Evolutionary conservation across 768 basidiomycete species (phyloP).

Genomic region (Hygrophorus russula): DNA sequence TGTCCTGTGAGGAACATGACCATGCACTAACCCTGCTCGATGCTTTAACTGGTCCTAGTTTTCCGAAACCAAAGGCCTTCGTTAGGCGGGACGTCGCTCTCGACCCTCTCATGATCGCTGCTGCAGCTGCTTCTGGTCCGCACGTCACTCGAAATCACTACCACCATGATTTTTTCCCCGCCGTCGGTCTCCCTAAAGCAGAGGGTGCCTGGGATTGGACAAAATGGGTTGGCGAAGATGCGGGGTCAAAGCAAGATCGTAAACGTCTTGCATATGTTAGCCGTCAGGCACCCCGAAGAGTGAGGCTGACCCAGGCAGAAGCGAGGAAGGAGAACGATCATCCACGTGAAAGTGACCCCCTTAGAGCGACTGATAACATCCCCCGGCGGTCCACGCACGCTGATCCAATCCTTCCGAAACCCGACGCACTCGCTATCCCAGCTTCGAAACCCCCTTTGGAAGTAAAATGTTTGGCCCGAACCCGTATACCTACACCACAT

Average conservation of each 20-base stretch:
- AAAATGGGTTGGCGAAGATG: conserved; percentile 32
- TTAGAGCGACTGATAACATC: too few relatives aligned
- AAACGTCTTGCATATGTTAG: conserved; percentile 55
- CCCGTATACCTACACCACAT: conserved; percentile 93
- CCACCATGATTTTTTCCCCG: conserved; percentile 68
- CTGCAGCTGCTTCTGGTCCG: conserved; percentile 62
- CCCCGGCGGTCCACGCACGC: too few relatives aligned
- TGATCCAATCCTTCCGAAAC: too few relatives aligned
- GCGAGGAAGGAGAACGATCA: too few relatives aligned
- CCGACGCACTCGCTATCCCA: background rate
- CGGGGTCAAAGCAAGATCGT: conserved; percentile 21
- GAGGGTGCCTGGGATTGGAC: conserved; percentile 37
- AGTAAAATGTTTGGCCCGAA: conserved; percentile 93
- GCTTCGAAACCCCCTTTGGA: conserved; percentile 28
- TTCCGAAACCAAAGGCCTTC: conserved; percentile 22
- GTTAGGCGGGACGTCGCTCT: conserved; percentile 56
- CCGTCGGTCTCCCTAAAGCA: conserved; percentile 36
- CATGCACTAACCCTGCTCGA: conserved; percentile 59
- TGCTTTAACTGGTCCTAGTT: conserved; percentile 42
- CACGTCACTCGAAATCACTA: conserved; percentile 81
- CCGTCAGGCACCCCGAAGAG: conserved; percentile 62
- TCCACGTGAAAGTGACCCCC: too few relatives aligned
- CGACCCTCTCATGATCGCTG: conserved; percentile 75
- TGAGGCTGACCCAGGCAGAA: conserved; percentile 11
- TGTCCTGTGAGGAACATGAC: conserved; percentile 10